Evolutionary conservation across 106 monocot genomes (phyloP).

Genomic region (Acorus gramineus): DNA sequence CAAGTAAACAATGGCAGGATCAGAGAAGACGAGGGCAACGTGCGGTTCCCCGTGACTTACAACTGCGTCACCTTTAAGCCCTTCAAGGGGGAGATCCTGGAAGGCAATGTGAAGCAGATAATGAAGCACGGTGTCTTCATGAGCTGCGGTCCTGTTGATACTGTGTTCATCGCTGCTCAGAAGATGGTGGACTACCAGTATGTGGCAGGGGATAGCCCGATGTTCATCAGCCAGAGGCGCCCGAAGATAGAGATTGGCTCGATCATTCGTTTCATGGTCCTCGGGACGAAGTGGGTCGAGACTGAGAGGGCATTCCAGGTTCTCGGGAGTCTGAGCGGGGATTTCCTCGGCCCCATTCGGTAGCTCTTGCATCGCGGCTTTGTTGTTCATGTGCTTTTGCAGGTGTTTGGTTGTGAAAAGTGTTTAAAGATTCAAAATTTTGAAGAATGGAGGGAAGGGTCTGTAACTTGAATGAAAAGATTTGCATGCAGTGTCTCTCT

Average conservation of each 20-base stretch:
- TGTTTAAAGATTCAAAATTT: no score
- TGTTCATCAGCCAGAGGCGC: constrained; percentile 57
- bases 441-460: no score
- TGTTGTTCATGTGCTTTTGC: no score
- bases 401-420: no score
- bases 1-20: constrained; percentile 49
- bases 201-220: constrained; percentile 40
- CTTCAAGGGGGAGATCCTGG: constrained; percentile 52
- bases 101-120: constrained; percentile 54
- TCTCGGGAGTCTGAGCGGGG: constrained; percentile 53
- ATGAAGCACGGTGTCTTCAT: constrained; percentile 63
- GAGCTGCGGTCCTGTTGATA: constrained; percentile 50
- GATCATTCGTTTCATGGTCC: constrained; percentile 60
- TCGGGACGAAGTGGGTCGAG: constrained; percentile 71
- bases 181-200: constrained; percentile 54
- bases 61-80: constrained; percentile 61
- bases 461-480: no score
- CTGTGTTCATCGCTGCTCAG: constrained; percentile 53
- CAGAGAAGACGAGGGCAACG: constrained; percentile 44
- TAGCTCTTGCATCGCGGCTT: no score
- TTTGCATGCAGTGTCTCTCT: no score
- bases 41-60: constrained; percentile 63
- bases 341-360: constrained; percentile 63
- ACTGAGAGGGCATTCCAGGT: constrained; percentile 52
- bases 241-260: constrained; percentile 44